phyloP scores from a whole-genome alignment of 495 filamentous ascomycete genomes.

The Xylaria scruposa region DNA sequence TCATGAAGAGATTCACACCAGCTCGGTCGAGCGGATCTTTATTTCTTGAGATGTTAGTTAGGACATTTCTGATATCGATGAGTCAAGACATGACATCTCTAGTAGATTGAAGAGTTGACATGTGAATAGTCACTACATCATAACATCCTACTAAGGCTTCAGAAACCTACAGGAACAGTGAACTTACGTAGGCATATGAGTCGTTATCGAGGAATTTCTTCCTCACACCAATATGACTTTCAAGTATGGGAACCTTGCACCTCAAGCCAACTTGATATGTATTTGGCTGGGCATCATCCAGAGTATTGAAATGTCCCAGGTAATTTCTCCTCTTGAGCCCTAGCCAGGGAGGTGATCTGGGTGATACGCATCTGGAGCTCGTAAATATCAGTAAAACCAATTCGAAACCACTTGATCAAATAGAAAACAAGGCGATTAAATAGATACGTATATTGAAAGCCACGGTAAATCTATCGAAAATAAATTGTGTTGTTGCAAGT shows the following conservation, averaged over 20 bases:
- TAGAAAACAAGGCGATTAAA: too few species aligned
- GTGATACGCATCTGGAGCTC: too few species aligned
- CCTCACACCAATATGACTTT: not conserved
- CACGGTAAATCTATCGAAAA: too few species aligned
- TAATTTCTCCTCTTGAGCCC: too few species aligned
- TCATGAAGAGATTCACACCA: not conserved
- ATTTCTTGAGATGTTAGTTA: not conserved
- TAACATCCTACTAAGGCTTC: not conserved
- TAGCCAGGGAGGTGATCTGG: too few species aligned
- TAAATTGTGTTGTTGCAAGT: too few species aligned
- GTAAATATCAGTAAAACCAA: not conserved
- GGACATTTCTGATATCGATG: not conserved
- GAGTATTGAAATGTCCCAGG: too few species aligned
- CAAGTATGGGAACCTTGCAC: not conserved
- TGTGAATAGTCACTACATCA: conserved; percentile 2
- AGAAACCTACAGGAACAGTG: not conserved
- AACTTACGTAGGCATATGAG: not conserved
- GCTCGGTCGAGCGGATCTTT: not conserved
- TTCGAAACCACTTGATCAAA: too few species aligned
- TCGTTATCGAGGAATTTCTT: not conserved
- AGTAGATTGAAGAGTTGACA: not conserved
- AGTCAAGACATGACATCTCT: not conserved
- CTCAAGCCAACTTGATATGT: not conserved
- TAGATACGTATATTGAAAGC: too few species aligned
- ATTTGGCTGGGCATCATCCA: too few species aligned